phyloP scores from a whole-genome alignment of 2,329 filamentous ascomycete species.

The Talaromyces marneffei region DNA sequence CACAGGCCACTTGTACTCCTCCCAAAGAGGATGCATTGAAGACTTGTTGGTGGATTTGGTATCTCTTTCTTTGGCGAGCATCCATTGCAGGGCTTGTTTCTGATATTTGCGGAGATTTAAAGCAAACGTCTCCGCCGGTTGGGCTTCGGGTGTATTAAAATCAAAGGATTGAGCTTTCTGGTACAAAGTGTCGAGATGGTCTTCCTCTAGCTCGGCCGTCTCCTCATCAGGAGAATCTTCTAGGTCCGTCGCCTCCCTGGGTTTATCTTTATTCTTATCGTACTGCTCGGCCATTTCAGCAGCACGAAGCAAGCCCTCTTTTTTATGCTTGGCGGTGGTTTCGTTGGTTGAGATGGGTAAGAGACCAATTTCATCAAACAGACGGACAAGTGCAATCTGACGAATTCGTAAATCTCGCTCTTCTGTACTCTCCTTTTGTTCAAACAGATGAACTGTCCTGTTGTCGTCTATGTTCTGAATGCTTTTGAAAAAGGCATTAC shows the following conservation, averaged over 20 bases:
- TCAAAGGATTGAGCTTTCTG: constrained; percentile 96
- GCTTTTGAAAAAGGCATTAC: constrained; percentile 63
- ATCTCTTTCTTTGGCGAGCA: constrained; percentile 87
- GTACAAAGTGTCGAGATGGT: constrained; percentile 89
- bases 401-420: constrained; percentile 77
- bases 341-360: constrained; percentile 69
- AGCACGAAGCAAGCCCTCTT: constrained; percentile 78
- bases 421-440: constrained; percentile 77
- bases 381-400: constrained; percentile 79
- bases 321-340: constrained; percentile 68
- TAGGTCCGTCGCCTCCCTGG: constrained; percentile 31
- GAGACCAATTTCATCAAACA: constrained; percentile 85
- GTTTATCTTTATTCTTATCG: constrained; percentile 52
- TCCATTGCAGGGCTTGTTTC: constrained; percentile 93
- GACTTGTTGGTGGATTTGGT: constrained; percentile 62
- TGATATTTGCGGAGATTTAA: constrained; percentile 88
- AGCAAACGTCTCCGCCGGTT: constrained; percentile 74
- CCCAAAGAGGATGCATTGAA: constrained; percentile 97
- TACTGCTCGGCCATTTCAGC: constrained; percentile 78
- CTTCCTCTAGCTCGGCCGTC: constrained; percentile 85
- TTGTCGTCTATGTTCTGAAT: constrained; percentile 56
- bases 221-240: constrained; percentile 64
- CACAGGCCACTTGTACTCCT: constrained; percentile 83
- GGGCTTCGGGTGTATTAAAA: constrained; percentile 80
- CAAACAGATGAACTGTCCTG: constrained; percentile 66